These are phyloP conservation scores for Xylariaceae sp. DNA, from an alignment of 2,329 filamentous ascomycete species.

Conservation along the genomic window DNA sequence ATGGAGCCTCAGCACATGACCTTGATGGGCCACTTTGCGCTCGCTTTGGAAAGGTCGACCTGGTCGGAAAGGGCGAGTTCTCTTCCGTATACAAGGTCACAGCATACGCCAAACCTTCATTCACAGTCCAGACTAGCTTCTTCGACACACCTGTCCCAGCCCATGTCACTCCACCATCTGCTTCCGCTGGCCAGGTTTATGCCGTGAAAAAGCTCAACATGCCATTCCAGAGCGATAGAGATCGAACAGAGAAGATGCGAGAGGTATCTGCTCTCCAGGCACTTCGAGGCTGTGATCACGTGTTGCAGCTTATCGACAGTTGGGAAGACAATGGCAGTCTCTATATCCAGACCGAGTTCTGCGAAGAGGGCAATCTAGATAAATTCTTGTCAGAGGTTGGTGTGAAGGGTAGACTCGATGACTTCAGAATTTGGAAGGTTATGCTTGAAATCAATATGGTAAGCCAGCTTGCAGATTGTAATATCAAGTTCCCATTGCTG, in stretches of 20 bases:
- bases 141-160: conserved; percentile 43
- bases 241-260: conserved; percentile 77
- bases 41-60: conserved; percentile 76
- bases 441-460: conserved; percentile 80
- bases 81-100: conserved; percentile 85
- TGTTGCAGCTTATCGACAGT: conserved; percentile 76
- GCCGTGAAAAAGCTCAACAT: conserved; percentile 92
- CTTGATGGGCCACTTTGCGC: conserved; percentile 70
- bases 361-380: conserved; percentile 88
- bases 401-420: conserved; percentile 80
- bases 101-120: conserved; percentile 30
- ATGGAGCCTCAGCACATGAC: conserved; percentile 65
- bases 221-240: conserved; percentile 70
- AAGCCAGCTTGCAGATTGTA: conserved; percentile 39
- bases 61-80: conserved; percentile 85
- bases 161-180: conserved; percentile 46
- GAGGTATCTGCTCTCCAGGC: conserved; percentile 77
- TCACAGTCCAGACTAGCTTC: conserved; percentile 37
- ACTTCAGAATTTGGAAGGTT: conserved; percentile 99
- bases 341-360: conserved; percentile 97
- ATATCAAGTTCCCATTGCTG: background rate
- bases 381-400: conserved; percentile 81
- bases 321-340: conserved; percentile 85
- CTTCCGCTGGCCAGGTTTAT: conserved; percentile 61
- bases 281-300: conserved; percentile 77